Evolutionary conservation across 768 basidiomycete genomes (phyloP).

Genomic region (Kwoniella dendrophila): DNA sequence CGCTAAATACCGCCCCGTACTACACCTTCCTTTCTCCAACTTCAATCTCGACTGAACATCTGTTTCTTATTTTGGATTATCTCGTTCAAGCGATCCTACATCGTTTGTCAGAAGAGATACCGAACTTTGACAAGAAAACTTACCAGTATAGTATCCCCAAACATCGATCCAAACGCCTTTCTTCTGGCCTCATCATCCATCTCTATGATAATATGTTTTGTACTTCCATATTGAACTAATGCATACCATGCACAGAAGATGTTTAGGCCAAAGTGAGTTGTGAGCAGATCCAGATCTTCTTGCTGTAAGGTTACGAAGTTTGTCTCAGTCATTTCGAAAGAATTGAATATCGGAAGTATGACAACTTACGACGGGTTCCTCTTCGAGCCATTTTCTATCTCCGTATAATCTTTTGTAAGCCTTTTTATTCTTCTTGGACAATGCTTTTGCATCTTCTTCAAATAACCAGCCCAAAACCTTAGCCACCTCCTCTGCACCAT

Average conservation of each 20-base stretch:
- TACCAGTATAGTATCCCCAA: constrained; percentile 12
- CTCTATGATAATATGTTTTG: neutral
- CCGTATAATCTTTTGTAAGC: constrained; percentile 4
- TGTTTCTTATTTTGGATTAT: no score
- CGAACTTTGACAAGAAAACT: neutral
- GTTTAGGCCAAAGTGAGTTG: constrained; percentile 16
- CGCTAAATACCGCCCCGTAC: no score
- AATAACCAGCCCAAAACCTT: neutral
- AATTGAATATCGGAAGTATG: neutral
- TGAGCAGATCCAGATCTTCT: constrained; percentile 1
- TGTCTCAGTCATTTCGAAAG: no score
- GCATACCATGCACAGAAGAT: constrained; percentile 24
- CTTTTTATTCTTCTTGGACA: neutral
- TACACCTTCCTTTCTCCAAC: no score
- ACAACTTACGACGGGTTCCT: constrained; percentile 5
- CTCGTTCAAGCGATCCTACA: no score
- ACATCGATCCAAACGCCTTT: constrained; percentile 12
- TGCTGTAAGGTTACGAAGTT: neutral
- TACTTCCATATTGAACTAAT: neutral
- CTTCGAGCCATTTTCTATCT: constrained; percentile 6
- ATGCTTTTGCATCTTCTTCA: neutral
- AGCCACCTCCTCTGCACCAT: constrained; percentile 12
- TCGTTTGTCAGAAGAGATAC: no score
- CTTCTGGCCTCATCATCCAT: constrained; percentile 9
- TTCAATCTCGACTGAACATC: no score